Base-by-base conservation (phyloP, 495 filamentous ascomycete genomes). In the Bacidia gigantensis region DNA sequence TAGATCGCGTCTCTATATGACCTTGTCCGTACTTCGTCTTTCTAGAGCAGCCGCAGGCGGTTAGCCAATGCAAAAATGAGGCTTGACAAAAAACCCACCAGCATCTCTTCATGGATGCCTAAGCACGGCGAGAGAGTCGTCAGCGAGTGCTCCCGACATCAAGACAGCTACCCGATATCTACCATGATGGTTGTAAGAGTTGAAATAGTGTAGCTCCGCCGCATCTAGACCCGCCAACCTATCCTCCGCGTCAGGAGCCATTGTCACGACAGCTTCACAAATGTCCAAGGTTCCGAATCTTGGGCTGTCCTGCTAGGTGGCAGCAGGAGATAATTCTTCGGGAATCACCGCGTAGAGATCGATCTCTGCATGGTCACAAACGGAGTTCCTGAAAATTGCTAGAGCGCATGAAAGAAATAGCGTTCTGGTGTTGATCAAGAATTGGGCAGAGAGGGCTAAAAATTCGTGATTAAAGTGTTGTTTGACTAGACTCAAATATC, bases 41-140 rank as follows among this genome's bases (percentile, higher is more conserved):
- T 96, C 87, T 95, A 65, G 47, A 41, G 51, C 49, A 29, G 29
- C 29, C 5, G 14, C 29, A 14, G 29, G 26, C 32, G 17, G 41
- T 26, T 35, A 35, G 29, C 5, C 29, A 14, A 35, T 14, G 20
- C 12, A 11, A 41, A 12, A 17, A 21, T 35, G 23, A 39, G 23
- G 47, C 44, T 21, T 25, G 14, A 14, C 29, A 35, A 14, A 45
- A 46, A 59, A 83, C 86, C 69, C 72, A 95, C 88, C 78, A 96
- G 72, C 89, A 96, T 96, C 70, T 96, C 89, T 74, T 96, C 89
- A 63, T 96, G 89, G 59, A 96, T 95, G 64, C 89, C 87, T 93
- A 44, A 42, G 3, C 14, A 55, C 45, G 26, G 49, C 58, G 60
- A 39, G 39, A 55, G 55, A 55, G 46, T 56, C 35, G 50, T 60